Conservation (phyloP, 139 green algal genomes). For the Chlamydomonas schloesseri region DNA sequence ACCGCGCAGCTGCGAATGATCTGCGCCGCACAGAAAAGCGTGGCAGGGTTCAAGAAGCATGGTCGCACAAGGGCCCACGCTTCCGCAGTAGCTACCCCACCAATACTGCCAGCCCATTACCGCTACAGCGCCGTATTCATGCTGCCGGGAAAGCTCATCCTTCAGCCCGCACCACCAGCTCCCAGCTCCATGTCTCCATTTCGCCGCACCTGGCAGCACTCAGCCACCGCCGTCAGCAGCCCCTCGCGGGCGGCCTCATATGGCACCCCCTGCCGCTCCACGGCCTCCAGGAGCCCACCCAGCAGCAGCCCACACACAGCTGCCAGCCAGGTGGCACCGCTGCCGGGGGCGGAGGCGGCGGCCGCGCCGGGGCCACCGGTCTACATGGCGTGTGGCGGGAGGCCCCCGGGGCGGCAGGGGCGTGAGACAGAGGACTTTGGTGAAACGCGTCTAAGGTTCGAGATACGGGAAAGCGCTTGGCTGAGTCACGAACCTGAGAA, state of each 20-base stretch:
- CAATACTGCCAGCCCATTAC: neutral
- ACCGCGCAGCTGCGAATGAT: too few relatives aligned
- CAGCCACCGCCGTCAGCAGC: neutral
- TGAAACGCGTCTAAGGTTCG: too few relatives aligned
- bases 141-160: too few relatives aligned
- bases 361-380: too few relatives aligned
- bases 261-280: slow-evolving; percentile 3
- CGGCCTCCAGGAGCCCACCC: neutral
- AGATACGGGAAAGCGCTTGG: too few relatives aligned
- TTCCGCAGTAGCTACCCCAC: neutral
- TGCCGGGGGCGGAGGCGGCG: neutral
- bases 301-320: slow-evolving; percentile 37
- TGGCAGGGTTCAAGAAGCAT: too few relatives aligned
- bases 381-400: neutral
- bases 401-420: neutral
- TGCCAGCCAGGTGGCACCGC: slow-evolving; percentile 38
- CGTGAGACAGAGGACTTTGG: neutral
- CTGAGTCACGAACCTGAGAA: slow-evolving; percentile 7
- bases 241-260: neutral
- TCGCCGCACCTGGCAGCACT: slow-evolving; percentile 15
- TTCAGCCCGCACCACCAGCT: too few relatives aligned
- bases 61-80: too few relatives aligned
- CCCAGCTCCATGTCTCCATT: too few relatives aligned
- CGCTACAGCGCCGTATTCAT: too few relatives aligned
- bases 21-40: too few relatives aligned